Evolutionary conservation across 2,329 filamentous ascomycete genomes (phyloP), one percentile per base, ranked within the genome.

Genomic region (Diaporthe capsici): DNA sequence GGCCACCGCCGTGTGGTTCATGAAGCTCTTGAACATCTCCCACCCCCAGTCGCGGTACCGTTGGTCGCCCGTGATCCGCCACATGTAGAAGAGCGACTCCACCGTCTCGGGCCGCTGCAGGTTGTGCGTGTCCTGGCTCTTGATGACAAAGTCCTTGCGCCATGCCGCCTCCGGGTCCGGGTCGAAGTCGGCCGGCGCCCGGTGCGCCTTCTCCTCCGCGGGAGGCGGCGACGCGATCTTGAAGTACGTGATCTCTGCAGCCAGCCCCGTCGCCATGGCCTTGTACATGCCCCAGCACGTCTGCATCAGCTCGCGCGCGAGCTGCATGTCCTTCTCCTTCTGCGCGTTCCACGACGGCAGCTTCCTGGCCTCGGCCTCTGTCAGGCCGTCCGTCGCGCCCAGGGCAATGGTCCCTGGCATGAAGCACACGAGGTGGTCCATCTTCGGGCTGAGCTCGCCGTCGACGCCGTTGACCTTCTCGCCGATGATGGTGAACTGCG

Each of bases 231-330:
- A 86, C 79, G 91, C 89, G 73, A 97, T 89, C 72, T 94, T 89
- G 85, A 99, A 99, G 85, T 98, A 94, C 0, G 95, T 94, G 81
- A 99, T 99, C 85, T 99, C 97, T 0, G 94, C 93, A 0, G 97
- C 96, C n/a, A 99, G 90, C 0, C 96, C 96, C 0, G 97, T 98
- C 12, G 92, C 91, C 81, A 96, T 98, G 80, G 89, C 93, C 82
- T 95, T 94, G 87, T 99, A 99, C 92, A 97, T 99, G 81, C 94
- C 96, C 94, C 96, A 98, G 88, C 97, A 99, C 1, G 97, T 98
- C 77, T 98, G 96, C 88, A 94, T 98, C 74, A 99, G 88, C 86
- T 99, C 96, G 78, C 92, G 92, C 1, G 97, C 95, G 39, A 99
- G 91, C 77, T 91, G 86, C 86, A 99, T 96, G 82, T 98, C 95